phyloP scores from a whole-genome alignment of 768 basidiomycete species.

The Russula vinacea region DNA sequence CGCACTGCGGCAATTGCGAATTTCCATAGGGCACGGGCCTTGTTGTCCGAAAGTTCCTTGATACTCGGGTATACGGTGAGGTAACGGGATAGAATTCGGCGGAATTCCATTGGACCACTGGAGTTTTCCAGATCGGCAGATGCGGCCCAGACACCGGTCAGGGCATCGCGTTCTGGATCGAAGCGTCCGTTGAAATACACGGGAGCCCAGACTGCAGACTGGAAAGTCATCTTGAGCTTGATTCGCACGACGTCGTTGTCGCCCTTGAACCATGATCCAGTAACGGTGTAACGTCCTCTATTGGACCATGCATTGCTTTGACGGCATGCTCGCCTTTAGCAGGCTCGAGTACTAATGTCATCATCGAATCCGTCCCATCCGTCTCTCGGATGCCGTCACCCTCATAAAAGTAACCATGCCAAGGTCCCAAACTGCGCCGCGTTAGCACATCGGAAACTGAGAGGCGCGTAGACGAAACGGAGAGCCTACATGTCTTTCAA shows the following conservation, averaged over 20 bases:
- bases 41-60: slow-evolving; percentile 30
- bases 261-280: slow-evolving; percentile 25
- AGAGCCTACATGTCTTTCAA: slow-evolving; percentile 17
- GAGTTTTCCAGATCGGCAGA: not conserved
- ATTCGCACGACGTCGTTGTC: slow-evolving; percentile 22
- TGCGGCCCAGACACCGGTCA: slow-evolving; percentile 10
- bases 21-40: slow-evolving; percentile 34
- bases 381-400: not conserved
- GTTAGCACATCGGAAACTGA: not conserved
- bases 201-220: slow-evolving; percentile 1
- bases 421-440: slow-evolving; percentile 18
- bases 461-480: not conserved
- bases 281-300: slow-evolving; percentile 25
- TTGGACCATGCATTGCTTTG: slow-evolving; percentile 20
- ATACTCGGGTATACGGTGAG: slow-evolving; percentile 34
- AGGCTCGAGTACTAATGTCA: slow-evolving; percentile 21
- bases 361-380: slow-evolving; percentile 12
- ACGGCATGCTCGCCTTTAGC: slow-evolving; percentile 13
- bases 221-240: slow-evolving; percentile 26
- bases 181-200: slow-evolving; percentile 11
- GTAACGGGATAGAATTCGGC: slow-evolving; percentile 30
- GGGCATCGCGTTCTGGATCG: slow-evolving; percentile 10
- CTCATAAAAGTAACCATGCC: slow-evolving; percentile 25
- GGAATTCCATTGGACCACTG: slow-evolving; percentile 31
- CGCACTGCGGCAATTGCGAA: slow-evolving; percentile 34